These are phyloP conservation scores for Adenanthera pavonina DNA, from an alignment of 306 rosid species.

Conservation along the genomic window DNA sequence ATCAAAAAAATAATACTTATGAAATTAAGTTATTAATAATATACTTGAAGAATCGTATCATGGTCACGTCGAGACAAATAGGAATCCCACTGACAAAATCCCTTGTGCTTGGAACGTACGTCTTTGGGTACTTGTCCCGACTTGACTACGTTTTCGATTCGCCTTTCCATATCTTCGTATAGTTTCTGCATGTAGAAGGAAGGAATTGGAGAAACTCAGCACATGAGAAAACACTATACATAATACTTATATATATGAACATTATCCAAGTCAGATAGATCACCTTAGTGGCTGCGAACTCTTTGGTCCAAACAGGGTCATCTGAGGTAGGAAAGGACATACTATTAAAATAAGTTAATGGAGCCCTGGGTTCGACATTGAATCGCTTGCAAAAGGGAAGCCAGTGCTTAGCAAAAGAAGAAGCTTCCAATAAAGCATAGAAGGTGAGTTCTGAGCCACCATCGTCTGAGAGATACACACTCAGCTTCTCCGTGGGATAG, in stretches of 20 bases:
- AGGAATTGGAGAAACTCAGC: too few relatives aligned
- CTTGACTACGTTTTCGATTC: constrained; percentile 51
- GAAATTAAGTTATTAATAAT: too few relatives aligned
- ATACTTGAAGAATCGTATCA: too few relatives aligned
- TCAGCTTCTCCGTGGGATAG: too few relatives aligned
- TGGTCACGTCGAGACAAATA: too few relatives aligned
- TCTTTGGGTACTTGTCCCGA: constrained; percentile 64
- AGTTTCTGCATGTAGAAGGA: constrained; percentile 45
- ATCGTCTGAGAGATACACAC: too few relatives aligned
- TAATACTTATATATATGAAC: too few relatives aligned
- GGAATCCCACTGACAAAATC: too few relatives aligned
- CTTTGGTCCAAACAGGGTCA: not conserved
- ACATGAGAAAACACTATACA: too few relatives aligned
- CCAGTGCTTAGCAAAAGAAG: constrained; percentile 82
- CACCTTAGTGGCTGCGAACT: constrained; percentile 52
- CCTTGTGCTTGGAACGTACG: too few relatives aligned
- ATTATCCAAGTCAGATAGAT: too few relatives aligned
- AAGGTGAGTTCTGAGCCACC: constrained; percentile 69
- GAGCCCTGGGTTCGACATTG: constrained; percentile 73
- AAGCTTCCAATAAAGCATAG: constrained; percentile 69
- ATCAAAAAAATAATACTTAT: too few relatives aligned
- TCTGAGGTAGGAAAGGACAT: not conserved
- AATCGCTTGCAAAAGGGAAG: constrained; percentile 68
- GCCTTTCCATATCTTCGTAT: constrained; percentile 67
- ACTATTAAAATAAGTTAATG: constrained; percentile 63